Evolutionary conservation across 208 protist species (phyloP).

Genomic region (Trypanosoma cruzi): DNA sequence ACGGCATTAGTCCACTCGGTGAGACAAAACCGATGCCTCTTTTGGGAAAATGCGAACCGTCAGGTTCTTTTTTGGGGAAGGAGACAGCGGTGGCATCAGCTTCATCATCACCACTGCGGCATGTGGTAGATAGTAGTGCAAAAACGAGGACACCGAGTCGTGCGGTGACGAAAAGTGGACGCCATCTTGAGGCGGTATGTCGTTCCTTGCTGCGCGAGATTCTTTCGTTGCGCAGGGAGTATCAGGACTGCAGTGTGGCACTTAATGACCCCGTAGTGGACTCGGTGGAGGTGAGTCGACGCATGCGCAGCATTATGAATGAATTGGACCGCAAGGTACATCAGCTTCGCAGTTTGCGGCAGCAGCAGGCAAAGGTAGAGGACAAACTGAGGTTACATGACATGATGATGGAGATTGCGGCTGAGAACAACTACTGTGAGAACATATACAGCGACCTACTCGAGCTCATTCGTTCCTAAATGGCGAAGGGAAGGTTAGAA

Average conservation of each 20-base stretch:
- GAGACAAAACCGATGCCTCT: constrained; percentile 1
- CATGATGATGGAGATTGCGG: constrained; percentile 63
- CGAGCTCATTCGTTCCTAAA: constrained; percentile 45
- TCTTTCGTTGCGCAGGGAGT: constrained; percentile 45
- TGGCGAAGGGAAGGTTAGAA: neutral
- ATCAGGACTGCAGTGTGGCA: constrained; percentile 40
- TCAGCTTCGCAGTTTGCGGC: constrained; percentile 63
- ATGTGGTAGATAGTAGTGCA: neutral
- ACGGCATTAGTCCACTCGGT: neutral
- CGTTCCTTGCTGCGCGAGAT: constrained; percentile 57
- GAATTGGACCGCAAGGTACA: constrained; percentile 61
- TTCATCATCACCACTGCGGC: constrained; percentile 2
- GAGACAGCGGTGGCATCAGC: neutral
- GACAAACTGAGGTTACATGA: constrained; percentile 56
- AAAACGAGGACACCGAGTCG: neutral
- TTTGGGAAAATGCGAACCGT: neutral
- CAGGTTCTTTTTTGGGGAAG: neutral
- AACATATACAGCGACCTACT: constrained; percentile 68
- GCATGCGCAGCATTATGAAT: constrained; percentile 65
- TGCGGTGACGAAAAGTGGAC: constrained; percentile 14
- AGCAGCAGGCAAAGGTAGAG: constrained; percentile 43
- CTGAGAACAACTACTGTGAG: constrained; percentile 77
- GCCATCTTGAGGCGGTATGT: constrained; percentile 45
- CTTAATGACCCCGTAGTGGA: constrained; percentile 54
- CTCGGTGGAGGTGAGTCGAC: constrained; percentile 57